phyloP scores from a whole-genome alignment of 257 asterid species.

The Ehretia macrophylla region DNA sequence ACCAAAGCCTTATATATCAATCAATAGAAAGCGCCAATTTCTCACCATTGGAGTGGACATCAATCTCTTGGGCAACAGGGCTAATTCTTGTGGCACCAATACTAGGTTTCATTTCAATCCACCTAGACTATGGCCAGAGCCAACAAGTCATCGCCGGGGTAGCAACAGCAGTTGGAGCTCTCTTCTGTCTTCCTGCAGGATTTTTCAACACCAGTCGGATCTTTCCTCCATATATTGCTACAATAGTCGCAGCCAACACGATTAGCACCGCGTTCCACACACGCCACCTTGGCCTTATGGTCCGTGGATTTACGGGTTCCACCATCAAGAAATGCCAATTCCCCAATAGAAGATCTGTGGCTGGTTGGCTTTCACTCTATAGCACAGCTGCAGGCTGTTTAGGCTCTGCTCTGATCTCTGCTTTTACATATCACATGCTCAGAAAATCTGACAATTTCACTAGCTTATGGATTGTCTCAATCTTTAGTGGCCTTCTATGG shows the following conservation, averaged over 20 bases:
- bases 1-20: conserved; percentile 44
- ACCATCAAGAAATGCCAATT: conserved; percentile 37
- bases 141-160: conserved; percentile 68
- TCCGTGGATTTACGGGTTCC: conserved; percentile 64
- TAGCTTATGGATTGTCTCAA: conserved; percentile 77
- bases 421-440: conserved; percentile 69
- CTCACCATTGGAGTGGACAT: conserved; percentile 76
- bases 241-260: conserved; percentile 67
- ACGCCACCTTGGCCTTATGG: conserved; percentile 80
- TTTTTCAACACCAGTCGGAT: conserved; percentile 69
- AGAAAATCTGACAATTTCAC: conserved; percentile 62
- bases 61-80: conserved; percentile 75
- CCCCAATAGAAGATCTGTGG: conserved; percentile 44
- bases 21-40: conserved; percentile 38
- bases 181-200: conserved; percentile 90
- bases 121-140: conserved; percentile 57
- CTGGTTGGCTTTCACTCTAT: conserved; percentile 69
- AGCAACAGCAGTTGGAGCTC: conserved; percentile 71
- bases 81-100: conserved; percentile 67
- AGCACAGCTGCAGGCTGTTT: conserved; percentile 72
- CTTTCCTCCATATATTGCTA: conserved; percentile 70
- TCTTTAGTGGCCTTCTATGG: conserved; percentile 83
- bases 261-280: conserved; percentile 59
- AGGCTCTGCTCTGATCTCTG: conserved; percentile 68
- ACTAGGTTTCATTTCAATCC: conserved; percentile 50